A percentile compares a stretch with the other conserved stretches of the same genome.
These are phyloP conservation scores for Ascodesmis nigricans DNA, from an alignment of 495 filamentous ascomycete genomes.

Conservation along the genomic window DNA sequence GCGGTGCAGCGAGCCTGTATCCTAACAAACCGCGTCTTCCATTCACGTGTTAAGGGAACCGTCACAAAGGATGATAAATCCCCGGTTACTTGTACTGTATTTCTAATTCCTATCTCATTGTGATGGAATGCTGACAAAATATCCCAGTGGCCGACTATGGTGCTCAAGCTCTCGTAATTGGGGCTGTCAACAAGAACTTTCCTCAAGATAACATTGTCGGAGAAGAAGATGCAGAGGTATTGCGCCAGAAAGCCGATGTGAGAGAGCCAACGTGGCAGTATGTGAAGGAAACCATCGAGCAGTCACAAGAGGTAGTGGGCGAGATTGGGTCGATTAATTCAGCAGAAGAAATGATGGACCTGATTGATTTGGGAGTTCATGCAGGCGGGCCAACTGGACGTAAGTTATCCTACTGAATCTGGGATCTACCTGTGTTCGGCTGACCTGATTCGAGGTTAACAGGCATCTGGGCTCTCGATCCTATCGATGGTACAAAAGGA, in stretches of 20 bases:
- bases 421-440: not conserved
- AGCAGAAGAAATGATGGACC: slow-evolving; percentile 55
- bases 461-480: slow-evolving; percentile 82
- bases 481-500: slow-evolving; percentile 92
- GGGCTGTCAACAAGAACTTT: slow-evolving; percentile 70
- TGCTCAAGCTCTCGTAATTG: slow-evolving; percentile 87
- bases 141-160: slow-evolving; percentile 65
- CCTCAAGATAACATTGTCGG: slow-evolving; percentile 78
- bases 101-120: not conserved
- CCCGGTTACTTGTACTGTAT: slow-evolving; percentile 49
- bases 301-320: slow-evolving; percentile 37
- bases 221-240: slow-evolving; percentile 69
- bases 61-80: slow-evolving; percentile 85
- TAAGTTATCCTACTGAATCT: slow-evolving; percentile 6
- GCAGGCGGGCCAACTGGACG: slow-evolving; percentile 56
- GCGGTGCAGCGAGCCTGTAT: slow-evolving; percentile 76
- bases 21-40: slow-evolving; percentile 83
- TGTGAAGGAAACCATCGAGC: slow-evolving; percentile 51
- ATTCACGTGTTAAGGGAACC: slow-evolving; percentile 77
- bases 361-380: slow-evolving; percentile 68
- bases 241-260: slow-evolving; percentile 44
- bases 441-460: not conserved
- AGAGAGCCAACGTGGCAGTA: slow-evolving; percentile 60
- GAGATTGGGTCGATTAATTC: slow-evolving; percentile 39
- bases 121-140: slow-evolving; percentile 1